Conservation (phyloP, 2,329 filamentous ascomycete species). For the Trichoderma arundinaceum region DNA sequence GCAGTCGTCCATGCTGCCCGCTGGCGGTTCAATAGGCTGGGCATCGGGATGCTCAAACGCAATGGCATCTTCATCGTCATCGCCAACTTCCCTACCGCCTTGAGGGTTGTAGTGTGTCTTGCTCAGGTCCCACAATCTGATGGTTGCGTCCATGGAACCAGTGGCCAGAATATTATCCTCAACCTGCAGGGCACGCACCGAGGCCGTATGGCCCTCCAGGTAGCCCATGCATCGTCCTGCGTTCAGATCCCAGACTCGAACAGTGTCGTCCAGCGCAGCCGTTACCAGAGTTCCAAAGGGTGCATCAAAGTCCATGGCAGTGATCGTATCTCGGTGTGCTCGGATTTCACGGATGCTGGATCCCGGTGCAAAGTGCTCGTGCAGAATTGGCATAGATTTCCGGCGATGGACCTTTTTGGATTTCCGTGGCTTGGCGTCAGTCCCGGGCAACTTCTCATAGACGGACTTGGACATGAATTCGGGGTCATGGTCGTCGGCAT, state of each 20-base stretch:
- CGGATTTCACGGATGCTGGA: slow-evolving; percentile 86
- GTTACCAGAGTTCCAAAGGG: slow-evolving; percentile 96
- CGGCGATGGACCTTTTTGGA: slow-evolving; percentile 64
- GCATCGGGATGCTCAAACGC: slow-evolving; percentile 75
- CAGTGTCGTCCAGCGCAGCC: slow-evolving; percentile 88
- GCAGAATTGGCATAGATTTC: slow-evolving; percentile 90
- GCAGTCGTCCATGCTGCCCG: slow-evolving; percentile 86
- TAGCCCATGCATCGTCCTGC: slow-evolving; percentile 89
- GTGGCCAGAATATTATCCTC: slow-evolving; percentile 96
- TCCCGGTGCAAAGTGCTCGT: slow-evolving; percentile 92
- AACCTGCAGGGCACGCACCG: slow-evolving; percentile 88
- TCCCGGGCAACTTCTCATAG: slow-evolving; percentile 83
- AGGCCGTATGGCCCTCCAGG: slow-evolving; percentile 92
- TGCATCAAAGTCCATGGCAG: slow-evolving; percentile 93
- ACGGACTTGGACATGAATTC: slow-evolving; percentile 98
- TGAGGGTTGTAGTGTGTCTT: slow-evolving; percentile 82
- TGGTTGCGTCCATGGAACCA: slow-evolving; percentile 91
- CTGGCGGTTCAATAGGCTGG: slow-evolving; percentile 69
- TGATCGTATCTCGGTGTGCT: slow-evolving; percentile 86
- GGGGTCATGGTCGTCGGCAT: slow-evolving; percentile 54
- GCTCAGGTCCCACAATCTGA: slow-evolving; percentile 92
- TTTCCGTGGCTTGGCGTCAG: slow-evolving; percentile 54
- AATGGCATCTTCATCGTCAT: slow-evolving; percentile 69
- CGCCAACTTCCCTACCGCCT: slow-evolving; percentile 61
- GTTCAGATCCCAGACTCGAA: slow-evolving; percentile 96